Base-by-base conservation (phyloP, 1,284 basidiomycete genomes). In the Cutaneotrichosporon sp. region DNA sequence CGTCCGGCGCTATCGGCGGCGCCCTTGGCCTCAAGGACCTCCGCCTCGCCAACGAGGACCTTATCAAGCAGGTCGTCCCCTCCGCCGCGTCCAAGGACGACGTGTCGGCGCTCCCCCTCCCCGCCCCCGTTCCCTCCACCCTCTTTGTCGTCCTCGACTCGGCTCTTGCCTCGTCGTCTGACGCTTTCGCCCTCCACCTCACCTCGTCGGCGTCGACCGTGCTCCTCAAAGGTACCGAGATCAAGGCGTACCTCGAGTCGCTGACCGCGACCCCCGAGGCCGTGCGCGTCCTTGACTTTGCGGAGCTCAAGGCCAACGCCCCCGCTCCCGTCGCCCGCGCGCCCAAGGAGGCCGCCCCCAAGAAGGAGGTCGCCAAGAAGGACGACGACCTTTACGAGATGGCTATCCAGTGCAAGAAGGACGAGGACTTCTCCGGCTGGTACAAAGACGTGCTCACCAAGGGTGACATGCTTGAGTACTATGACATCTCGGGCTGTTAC, bases 401-500 rank as follows among this genome's bases (percentile, higher is more conserved):
- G 74, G 93, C 93, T 33, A 89, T 97, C 73, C 90, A 91, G 56
- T 89, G 93, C 75, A 93, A 92, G 85, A 97, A 97, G 80, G 92
- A 95, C 74, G 90, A 89, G 56, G 92, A 95, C 78, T 97, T 97
- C 78, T 83, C 93, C 11, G 86, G 87, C 33, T 97, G 94, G 94
- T 97, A 97, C 79, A 92, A 91, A 65, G 94, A 88, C 75, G 92
- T 97, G n/a, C 83, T 99, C 66, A 84, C 95, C 79, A 98, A 99
- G 83, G 92, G 94, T 25, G 95, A 99, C 74, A 98, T 99, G 95
- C 82, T 99, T 59, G 97, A 99, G 76, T 99, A 99, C 82, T 99
- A 99, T 82, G 95, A 89, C 79, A 94, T 99, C 72, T 95, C 92
- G 67, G 97, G 95, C 27, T 99, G 95, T 79, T 99, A 99, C 82